Evolutionary conservation across 2,329 filamentous ascomycete species (phyloP), one percentile per base, ranked within the genome.

Genomic region (Ascochyta koolunga): DNA sequence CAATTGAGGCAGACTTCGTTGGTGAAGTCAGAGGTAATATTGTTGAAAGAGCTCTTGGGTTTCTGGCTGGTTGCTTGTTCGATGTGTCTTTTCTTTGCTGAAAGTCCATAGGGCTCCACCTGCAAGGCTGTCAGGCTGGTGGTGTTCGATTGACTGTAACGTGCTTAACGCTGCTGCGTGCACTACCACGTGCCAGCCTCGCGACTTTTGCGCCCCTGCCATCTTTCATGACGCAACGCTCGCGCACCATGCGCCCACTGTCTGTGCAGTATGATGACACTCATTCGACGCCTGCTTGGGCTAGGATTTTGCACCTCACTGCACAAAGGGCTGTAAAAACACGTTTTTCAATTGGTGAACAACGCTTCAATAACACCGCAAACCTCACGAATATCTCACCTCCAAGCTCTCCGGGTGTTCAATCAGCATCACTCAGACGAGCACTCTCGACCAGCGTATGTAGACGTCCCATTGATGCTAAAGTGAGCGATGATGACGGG

Each of bases 381-480:
- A 41, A 29, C 25, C n/a, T 38, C 15, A 2, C 16, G n/a, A 16
- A 16, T 31, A 27, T 24, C 18, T 3, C n/a, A 18, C 2, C 10
- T n/a, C 31, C 19, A 11, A 13, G 5, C 22, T 25, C 4, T 22
- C 24, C 16, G 18, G n/a, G 15, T 25, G 16, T 18, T 50, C n/a
- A 24, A 16, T 5, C 18, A 35, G 15, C 19, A 39, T 43, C 25
- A 41, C 16, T 25, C 37, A 32, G n/a, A n/a, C n/a, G n/a, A n/a
- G n/a, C n/a, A n/a, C n/a, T n/a, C n/a, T n/a, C 83, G 87, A 44
- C 89, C 91, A n/a, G n/a, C n/a, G n/a, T n/a, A 10, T 99, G 95
- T 78, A 86, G 93, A 60, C 85, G 91, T 45, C 80, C 87, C 5
- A 78, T 96, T 31, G 79, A 83, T 18, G 76, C 83, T 9, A 78